These are phyloP conservation scores for Paramecium octaurelia DNA, from an alignment of 73 alveolate species.

Conservation along the genomic window DNA sequence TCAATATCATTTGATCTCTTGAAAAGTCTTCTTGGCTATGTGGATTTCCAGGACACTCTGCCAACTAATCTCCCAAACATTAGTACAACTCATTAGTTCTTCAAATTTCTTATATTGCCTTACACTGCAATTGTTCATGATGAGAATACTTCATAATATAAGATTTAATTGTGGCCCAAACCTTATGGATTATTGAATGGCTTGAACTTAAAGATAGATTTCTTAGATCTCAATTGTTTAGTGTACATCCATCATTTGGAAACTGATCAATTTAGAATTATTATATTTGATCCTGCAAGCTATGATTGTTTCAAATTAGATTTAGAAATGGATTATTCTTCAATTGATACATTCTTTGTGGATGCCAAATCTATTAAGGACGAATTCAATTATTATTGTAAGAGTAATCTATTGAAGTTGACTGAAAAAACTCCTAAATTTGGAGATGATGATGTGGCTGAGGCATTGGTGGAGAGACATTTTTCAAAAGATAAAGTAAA, in stretches of 20 bases:
- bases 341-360: background rate
- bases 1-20: background rate
- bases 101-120: constrained; percentile 1
- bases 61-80: constrained; percentile 33
- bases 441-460: constrained; percentile 48
- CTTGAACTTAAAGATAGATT: background rate
- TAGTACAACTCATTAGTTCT: constrained; percentile 31
- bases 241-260: background rate
- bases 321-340: constrained; percentile 36
- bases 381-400: background rate
- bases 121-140: constrained; percentile 18
- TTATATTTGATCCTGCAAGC: background rate
- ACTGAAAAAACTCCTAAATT: constrained; percentile 35
- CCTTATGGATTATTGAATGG: constrained; percentile 37
- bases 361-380: constrained; percentile 21
- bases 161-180: constrained; percentile 33
- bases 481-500: background rate
- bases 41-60: constrained; percentile 9
- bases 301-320: constrained; percentile 1
- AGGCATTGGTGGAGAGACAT: background rate
- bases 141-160: background rate
- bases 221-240: background rate
- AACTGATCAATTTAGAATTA: constrained; percentile 34
- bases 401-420: background rate
- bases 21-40: background rate